Evolutionary conservation across 202 grass and related monocot genomes (phyloP), one percentile per base, ranked within the genome.

Genomic region (Eragrostis tef): DNA sequence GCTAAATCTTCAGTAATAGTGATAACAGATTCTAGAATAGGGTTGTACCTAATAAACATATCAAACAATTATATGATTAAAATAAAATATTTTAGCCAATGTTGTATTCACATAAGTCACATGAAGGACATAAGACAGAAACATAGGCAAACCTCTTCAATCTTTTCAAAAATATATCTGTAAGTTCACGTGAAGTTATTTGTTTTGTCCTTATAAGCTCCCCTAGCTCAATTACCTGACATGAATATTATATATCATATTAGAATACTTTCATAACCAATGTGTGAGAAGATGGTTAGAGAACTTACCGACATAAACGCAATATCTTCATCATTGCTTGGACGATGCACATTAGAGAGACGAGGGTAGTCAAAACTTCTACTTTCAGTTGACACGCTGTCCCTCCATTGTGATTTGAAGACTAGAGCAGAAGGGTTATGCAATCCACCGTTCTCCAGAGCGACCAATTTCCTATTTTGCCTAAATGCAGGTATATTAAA

Each of bases 261-360:
- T 71, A 39, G 39, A 21, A 70, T 20, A 61, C 0, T 19, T 80
- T 59, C 45, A 73, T 64, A 44, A 25, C 1, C 42, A 17, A 78
- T 5, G 24, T 62, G 51, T 67, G 6, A 68, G 67, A 48, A 20
- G 67, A 80, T 52, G 31, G 60, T 72, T 61, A 54, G 68, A 72
- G 53, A 69, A 87, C 91, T 84, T 71, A 97, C 94, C 51, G 94
- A 89, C 94, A 98, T 94, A 84, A 94, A 98, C n/a, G 94, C 86
- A 79, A 94, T 83, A 89, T 98, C 94, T 66, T 97, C 94, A 66
- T 97, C 88, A 42, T 91, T 89, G n/a, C 29, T 87, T 82, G 92
- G 86, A 29, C 75, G 77, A 50, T 66, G 62, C 52, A 86, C 49
- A 50, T 6, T 65, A 84, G 46, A 70, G 5, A 53, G 22, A 80